Conservation (phyloP, 1,284 basidiomycete species). For the Chalciporus piperatoides region DNA sequence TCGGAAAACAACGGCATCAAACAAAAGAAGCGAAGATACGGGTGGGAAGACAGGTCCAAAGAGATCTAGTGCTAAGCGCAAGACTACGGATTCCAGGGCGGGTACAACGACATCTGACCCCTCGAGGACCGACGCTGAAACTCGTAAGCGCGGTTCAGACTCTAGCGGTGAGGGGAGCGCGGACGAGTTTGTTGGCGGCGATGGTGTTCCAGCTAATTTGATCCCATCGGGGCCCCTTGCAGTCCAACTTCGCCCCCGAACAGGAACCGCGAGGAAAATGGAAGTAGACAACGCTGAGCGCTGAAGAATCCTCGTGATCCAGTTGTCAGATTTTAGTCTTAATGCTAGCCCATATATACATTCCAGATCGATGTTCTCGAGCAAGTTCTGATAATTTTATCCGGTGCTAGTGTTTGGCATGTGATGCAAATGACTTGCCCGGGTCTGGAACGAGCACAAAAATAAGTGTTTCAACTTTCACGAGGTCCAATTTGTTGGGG, state of each 20-base stretch:
- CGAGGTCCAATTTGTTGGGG: constrained; percentile 7
- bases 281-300: too few relatives aligned
- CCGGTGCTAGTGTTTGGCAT: constrained; percentile 3
- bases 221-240: constrained; percentile 24
- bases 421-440: not conserved
- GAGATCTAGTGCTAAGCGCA: constrained; percentile 9
- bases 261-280: constrained; percentile 29
- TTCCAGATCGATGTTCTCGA: not conserved
- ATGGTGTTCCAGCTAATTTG: constrained; percentile 5
- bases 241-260: constrained; percentile 37
- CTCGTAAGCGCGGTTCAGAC: not conserved
- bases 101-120: not conserved
- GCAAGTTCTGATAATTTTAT: not conserved
- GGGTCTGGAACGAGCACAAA: not conserved
- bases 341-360: constrained; percentile 1
- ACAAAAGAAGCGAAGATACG: constrained; percentile 20
- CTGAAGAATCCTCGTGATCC: constrained; percentile 11
- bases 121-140: constrained; percentile 2
- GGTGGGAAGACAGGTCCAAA: constrained; percentile 10
- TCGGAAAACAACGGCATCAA: constrained; percentile 14
- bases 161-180: constrained; percentile 15
- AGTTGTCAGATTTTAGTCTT: constrained; percentile 5
- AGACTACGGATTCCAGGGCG: not conserved
- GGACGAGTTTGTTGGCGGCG: constrained; percentile 28
- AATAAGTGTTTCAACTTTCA: too few relatives aligned